Evolutionary conservation across 805 yeast species (phyloP).

Genomic region (Saturnispora gosingensis): DNA sequence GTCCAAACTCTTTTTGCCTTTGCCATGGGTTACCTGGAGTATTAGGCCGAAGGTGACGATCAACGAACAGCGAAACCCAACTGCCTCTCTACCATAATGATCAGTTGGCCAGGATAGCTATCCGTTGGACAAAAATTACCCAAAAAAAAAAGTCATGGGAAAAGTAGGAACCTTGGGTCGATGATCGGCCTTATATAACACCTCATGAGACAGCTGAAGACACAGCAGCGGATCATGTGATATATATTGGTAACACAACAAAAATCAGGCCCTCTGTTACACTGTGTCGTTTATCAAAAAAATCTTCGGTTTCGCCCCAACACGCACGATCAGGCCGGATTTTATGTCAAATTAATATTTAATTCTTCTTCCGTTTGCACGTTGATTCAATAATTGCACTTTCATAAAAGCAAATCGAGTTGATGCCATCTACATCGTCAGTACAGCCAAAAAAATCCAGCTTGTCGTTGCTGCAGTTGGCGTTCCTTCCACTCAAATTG

Average conservation of each 20-base stretch:
- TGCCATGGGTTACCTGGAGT: too few relatives aligned
- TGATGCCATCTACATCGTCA: not conserved
- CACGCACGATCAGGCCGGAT: not conserved
- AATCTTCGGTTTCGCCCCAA: not conserved
- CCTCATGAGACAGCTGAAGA: not conserved
- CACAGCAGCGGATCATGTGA: not conserved
- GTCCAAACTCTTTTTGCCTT: too few relatives aligned
- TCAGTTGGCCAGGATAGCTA: too few relatives aligned
- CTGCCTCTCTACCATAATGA: too few relatives aligned
- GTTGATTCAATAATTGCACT: not conserved
- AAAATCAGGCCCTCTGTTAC: not conserved
- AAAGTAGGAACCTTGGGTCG: too few relatives aligned
- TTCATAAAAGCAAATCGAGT: not conserved
- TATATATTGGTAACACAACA: not conserved
- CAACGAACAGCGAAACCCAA: too few relatives aligned
- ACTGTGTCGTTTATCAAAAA: not conserved
- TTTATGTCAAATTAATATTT: not conserved
- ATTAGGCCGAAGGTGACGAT: too few relatives aligned
- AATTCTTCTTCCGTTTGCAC: not conserved
- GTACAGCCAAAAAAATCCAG: not conserved
- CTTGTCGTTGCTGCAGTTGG: not conserved
- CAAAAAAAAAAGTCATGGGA: too few relatives aligned
- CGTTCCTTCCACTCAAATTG: slow-evolving; percentile 9
- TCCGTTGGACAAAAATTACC: too few relatives aligned
- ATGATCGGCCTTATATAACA: too few relatives aligned